A percentile compares a stretch with the other conserved stretches of the same genome.
Conservation (phyloP, 108 stramenopile species). For the Aurantiochytrium sp. region DNA sequence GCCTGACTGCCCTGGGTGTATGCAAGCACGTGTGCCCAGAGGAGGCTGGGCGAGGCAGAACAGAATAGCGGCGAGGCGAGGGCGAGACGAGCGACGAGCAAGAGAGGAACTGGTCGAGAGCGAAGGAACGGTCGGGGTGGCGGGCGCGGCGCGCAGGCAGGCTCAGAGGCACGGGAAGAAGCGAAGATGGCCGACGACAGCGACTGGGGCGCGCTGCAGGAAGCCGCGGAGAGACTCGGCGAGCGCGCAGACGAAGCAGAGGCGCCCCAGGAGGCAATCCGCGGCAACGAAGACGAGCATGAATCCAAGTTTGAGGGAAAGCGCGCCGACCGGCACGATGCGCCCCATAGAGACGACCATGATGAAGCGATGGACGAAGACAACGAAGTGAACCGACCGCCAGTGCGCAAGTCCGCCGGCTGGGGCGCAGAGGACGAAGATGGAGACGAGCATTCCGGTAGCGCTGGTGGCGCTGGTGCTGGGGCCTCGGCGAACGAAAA, state of each 20-base stretch:
- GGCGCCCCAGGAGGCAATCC: not conserved
- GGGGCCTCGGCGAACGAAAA: too few species aligned
- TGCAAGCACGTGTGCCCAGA: too few species aligned
- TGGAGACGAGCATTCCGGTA: not conserved
- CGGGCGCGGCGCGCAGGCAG: too few species aligned
- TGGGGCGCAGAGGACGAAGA: not conserved
- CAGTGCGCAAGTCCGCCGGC: not conserved
- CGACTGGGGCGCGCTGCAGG: not conserved
- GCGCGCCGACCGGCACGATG: not conserved
- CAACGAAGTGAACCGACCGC: not conserved
- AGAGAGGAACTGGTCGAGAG: too few species aligned
- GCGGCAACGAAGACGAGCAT: not conserved
- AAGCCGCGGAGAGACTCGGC: not conserved
- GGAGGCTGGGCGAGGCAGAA: too few species aligned
- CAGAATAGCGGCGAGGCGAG: too few species aligned
- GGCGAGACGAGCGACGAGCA: too few species aligned
- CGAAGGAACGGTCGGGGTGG: too few species aligned
- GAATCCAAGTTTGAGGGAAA: not conserved
- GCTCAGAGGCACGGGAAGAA: too few species aligned
- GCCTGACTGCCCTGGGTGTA: too few species aligned
- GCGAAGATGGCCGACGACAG: not conserved
- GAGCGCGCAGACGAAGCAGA: not conserved
- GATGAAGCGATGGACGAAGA: not conserved
- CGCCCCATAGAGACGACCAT: not conserved
- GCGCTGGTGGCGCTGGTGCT: too few species aligned